Evolutionary conservation across 495 filamentous ascomycete genomes (phyloP).

Genomic region (Poronia punctata): DNA sequence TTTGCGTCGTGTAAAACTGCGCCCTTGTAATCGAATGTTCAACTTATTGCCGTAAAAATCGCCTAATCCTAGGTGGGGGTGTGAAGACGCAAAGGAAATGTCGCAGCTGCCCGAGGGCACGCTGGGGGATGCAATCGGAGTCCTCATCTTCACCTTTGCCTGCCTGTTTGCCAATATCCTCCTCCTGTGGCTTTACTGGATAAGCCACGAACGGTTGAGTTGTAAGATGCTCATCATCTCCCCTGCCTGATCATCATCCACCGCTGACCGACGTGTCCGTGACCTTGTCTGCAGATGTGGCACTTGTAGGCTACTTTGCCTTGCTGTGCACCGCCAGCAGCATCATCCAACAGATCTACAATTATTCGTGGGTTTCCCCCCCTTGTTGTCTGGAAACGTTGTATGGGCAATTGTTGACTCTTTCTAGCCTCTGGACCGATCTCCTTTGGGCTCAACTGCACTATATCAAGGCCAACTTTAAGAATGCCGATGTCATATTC

Average conservation of each 20-base stretch:
- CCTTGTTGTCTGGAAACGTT: neutral
- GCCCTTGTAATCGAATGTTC: too few species aligned
- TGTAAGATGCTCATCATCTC: constrained; percentile 1
- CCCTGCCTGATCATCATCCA: neutral
- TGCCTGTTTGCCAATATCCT: constrained; percentile 9
- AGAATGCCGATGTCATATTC: constrained; percentile 14
- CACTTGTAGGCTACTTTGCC: constrained; percentile 13
- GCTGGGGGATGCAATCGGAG: constrained; percentile 6
- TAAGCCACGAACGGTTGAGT: constrained; percentile 5
- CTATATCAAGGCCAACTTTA: constrained; percentile 13
- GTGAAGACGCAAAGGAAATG: too few species aligned
- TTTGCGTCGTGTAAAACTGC: too few species aligned
- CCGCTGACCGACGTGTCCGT: neutral
- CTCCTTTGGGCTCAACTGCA: constrained; percentile 9
- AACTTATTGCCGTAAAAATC: too few species aligned
- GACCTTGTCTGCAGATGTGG: constrained; percentile 5
- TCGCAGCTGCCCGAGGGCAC: constrained; percentile 11
- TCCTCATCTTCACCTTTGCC: constrained; percentile 11
- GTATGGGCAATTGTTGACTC: too few species aligned
- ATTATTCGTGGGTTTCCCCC: constrained; percentile 8
- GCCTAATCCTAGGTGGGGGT: too few species aligned
- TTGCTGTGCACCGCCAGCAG: constrained; percentile 11
- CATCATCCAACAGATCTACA: constrained; percentile 14
- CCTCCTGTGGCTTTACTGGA: constrained; percentile 13
- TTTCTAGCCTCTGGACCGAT: constrained; percentile 10